Conservation (phyloP, 2,329 filamentous ascomycete genomes). For the Fusarium scirpi region DNA sequence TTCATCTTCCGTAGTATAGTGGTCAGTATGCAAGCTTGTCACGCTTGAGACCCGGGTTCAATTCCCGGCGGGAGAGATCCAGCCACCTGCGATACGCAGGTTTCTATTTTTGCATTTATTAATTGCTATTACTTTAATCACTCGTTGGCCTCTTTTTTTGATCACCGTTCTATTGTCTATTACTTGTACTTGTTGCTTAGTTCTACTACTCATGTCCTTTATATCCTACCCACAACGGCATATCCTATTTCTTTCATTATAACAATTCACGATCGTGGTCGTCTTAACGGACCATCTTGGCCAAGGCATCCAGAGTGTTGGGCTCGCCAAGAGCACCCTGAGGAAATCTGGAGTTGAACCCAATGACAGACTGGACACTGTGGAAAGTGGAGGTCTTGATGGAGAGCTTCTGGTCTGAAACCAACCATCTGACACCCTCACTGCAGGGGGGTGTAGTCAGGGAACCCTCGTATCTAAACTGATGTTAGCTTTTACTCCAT, state of each 20-base stretch:
- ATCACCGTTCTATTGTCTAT: conserved; percentile 9
- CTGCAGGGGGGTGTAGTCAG: conserved; percentile 72
- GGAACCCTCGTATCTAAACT: conserved; percentile 63
- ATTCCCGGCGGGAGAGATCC: conserved; percentile 30
- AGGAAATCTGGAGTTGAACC: conserved; percentile 27
- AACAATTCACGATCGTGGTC: neutral
- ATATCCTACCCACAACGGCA: neutral
- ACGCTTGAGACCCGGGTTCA: conserved; percentile 26
- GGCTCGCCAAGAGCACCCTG: conserved; percentile 28
- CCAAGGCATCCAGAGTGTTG: conserved; percentile 7
- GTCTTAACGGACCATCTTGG: neutral
- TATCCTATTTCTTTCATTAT: neutral
- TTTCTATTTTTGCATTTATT: neutral
- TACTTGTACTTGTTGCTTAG: neutral
- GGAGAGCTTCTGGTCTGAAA: conserved; percentile 61
- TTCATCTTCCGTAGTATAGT: conserved; percentile 30
- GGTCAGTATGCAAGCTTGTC: conserved; percentile 28
- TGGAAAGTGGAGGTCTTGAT: conserved; percentile 54
- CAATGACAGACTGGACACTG: conserved; percentile 25
- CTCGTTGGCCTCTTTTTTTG: fast-evolving
- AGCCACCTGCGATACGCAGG: conserved; percentile 22
- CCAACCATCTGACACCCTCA: conserved; percentile 67
- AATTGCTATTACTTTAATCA: too few species aligned
- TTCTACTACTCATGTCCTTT: neutral
- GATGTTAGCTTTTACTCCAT: neutral